Conservation (phyloP, 1,284 basidiomycete species). For the Cryptococcus sp. region DNA sequence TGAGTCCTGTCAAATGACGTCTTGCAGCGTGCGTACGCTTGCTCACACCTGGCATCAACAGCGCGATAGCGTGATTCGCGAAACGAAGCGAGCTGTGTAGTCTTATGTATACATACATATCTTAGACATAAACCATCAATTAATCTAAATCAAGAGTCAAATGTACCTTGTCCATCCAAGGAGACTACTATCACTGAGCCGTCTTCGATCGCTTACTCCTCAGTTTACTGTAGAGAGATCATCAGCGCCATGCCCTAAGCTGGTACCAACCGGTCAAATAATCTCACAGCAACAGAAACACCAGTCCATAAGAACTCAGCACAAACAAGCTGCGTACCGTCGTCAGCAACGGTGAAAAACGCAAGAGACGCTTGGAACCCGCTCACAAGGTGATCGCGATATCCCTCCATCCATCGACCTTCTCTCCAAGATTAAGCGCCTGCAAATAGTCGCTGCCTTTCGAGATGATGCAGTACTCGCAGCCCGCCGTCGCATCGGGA, state of each 20-base stretch:
- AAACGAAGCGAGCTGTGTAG: too few species aligned
- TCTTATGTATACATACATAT: too few species aligned
- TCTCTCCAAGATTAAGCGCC: constrained; percentile 28
- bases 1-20: too few species aligned
- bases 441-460: constrained; percentile 36
- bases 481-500: constrained; percentile 30
- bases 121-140: too few species aligned
- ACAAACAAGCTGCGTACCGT: constrained; percentile 22
- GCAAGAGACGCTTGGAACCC: neutral
- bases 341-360: neutral
- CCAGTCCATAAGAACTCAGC: constrained; percentile 29
- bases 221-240: constrained; percentile 19
- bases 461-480: constrained; percentile 39
- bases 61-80: too few species aligned
- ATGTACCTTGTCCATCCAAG: too few species aligned
- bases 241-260: neutral
- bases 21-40: too few species aligned
- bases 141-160: too few species aligned
- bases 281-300: constrained; percentile 31
- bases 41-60: too few species aligned
- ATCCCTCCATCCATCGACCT: constrained; percentile 36
- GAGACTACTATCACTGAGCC: constrained; percentile 10
- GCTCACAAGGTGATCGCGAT: constrained; percentile 34
- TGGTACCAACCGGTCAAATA: neutral
- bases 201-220: constrained; percentile 34